Conservation (phyloP, 805 yeast genomes). For the Myxozyma sirexii region DNA sequence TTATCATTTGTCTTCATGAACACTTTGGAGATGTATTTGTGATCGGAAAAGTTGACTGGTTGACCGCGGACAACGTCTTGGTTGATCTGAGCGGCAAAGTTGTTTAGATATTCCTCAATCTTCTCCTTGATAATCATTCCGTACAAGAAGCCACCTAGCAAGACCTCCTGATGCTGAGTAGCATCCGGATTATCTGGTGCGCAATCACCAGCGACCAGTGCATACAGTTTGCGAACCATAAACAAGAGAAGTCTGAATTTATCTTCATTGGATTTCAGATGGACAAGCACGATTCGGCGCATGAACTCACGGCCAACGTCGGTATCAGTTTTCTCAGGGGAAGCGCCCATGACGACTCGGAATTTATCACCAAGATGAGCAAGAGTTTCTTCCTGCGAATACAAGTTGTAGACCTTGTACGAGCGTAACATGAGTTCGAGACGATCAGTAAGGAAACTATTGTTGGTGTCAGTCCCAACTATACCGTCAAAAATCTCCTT, state of each 20-base stretch:
- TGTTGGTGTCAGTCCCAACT: conserved; percentile 81
- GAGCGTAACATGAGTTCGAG: conserved; percentile 88
- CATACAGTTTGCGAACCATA: conserved; percentile 93
- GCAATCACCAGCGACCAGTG: conserved; percentile 96
- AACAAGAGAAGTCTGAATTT: conserved; percentile 86
- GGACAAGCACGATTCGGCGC: conserved; percentile 84
- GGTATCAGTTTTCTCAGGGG: conserved; percentile 83
- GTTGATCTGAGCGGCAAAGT: conserved; percentile 70
- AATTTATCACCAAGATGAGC: conserved; percentile 95
- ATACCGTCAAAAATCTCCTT: conserved; percentile 95
- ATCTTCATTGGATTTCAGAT: conserved; percentile 67
- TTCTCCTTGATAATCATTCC: conserved; percentile 97
- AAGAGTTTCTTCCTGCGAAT: conserved; percentile 83
- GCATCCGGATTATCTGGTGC: conserved; percentile 98
- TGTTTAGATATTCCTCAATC: conserved; percentile 85
- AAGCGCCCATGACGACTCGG: conserved; percentile 87
- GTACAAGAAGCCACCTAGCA: conserved; percentile 92
- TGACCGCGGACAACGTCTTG: conserved; percentile 64
- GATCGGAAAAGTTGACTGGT: conserved; percentile 80
- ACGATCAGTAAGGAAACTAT: conserved; percentile 97
- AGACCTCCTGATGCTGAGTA: conserved; percentile 95
- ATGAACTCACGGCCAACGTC: conserved; percentile 89
- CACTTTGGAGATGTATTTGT: conserved; percentile 79
- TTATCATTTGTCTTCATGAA: conserved; percentile 83
- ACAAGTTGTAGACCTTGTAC: conserved; percentile 76